Base-by-base conservation (phyloP, 345 rosid species). In the Syzygium oleosum region DNA sequence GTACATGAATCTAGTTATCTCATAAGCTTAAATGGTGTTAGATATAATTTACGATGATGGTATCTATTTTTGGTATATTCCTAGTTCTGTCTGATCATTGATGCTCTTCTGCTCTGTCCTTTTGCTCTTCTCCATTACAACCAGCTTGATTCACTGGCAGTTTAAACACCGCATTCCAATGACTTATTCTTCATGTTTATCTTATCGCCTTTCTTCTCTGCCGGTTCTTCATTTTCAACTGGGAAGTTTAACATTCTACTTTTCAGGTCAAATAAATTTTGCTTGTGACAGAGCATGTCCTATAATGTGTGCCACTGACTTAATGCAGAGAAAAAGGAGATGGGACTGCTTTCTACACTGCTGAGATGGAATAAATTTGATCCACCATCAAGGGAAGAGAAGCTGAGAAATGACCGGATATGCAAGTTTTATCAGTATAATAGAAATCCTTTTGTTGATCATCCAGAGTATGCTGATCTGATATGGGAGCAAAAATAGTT, bases 321-420 rank as follows among this genome's bases (percentile, higher is more conserved):
- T 38, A 73, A 73, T 85, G 51, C 55, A 85, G 89, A 49, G 25
- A 85, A 86, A 41, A 85, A 61, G 58, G 89, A 56, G 78, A 88
- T 88, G 89, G 89, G 89, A 34, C 52, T 85, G 59, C 89, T 88
- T 56, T 88, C 89, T 23, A 46, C 89, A 49, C 83, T 88, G 79
- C 54, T 88, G 68, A 58, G 61, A 79, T 88, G 89, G 89, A 79
- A 88, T 59, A 85, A 88, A 34, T 12, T 85, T 2, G 89, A 88
- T 78, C 87, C 65, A 29, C 87, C 89, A 54, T 88, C 89, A 55
- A 46, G 79, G 63, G 87, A 88, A 78, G 89, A 88, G 79, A 78
- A 85, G 89, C 63, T 58, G 83, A 85, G 89, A 80, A 88, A 85
- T 80, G 89, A 88, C 58, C 80, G 89, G 59, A 86, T 79, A n/a